Percentiles rank a stretch among this genome's conserved stretches.
Evolutionary conservation across 176 grass and related monocot species (phyloP).

Genomic region (Secale cereale): DNA sequence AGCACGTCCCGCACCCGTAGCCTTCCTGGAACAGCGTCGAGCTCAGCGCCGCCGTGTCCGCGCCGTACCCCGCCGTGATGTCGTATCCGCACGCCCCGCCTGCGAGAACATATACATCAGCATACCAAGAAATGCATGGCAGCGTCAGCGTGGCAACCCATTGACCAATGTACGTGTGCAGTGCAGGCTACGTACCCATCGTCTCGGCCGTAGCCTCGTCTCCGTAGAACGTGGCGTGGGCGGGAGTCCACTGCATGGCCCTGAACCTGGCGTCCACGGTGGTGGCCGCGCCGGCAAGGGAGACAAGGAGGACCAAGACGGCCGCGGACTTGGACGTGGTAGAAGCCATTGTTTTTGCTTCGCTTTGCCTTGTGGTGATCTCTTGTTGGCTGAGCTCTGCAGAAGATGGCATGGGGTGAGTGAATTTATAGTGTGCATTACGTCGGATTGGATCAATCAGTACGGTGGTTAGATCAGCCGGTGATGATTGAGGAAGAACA

Average conservation of each 20-base stretch:
- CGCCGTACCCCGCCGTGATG: constrained; percentile 54
- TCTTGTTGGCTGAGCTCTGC: constrained; percentile 11
- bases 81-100: constrained; percentile 84
- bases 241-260: constrained; percentile 51
- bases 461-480: neutral
- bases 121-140: neutral
- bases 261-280: constrained; percentile 42
- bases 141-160: neutral
- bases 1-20: constrained; percentile 65
- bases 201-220: constrained; percentile 64
- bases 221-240: constrained; percentile 88
- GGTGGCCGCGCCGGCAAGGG: constrained; percentile 21
- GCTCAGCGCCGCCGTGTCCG: constrained; percentile 80
- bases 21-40: constrained; percentile 53
- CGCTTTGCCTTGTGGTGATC: neutral
- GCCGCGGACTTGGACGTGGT: neutral
- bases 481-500: constrained; percentile 18
- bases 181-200: constrained; percentile 37
- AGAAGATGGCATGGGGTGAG: neutral
- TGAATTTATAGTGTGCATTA: constrained; percentile 19
- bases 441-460: neutral
- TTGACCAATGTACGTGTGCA: neutral
- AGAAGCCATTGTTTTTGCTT: constrained; percentile 29
- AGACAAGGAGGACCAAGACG: constrained; percentile 22
- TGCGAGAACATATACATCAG: constrained; percentile 1